phyloP scores from a whole-genome alignment of 1,284 basidiomycete species.

The Apiotrichum domesticum region DNA sequence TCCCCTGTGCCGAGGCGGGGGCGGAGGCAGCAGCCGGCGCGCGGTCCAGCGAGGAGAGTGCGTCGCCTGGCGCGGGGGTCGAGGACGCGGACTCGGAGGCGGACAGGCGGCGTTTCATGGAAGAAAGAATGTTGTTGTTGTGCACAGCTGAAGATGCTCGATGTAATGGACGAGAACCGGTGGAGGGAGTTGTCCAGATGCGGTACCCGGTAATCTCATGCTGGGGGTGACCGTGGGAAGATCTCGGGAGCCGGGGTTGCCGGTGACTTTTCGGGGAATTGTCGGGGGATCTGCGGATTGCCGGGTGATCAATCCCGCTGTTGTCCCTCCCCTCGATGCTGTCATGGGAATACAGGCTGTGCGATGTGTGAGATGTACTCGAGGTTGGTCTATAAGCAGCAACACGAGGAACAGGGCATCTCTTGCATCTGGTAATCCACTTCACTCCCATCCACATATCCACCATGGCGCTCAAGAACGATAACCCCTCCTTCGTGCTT shows the following conservation, averaged over 20 bases:
- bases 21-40: not conserved
- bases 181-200: no score
- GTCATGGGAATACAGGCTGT: no score
- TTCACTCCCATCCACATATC: not conserved
- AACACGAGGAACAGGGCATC: no score
- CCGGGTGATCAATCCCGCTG: no score
- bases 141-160: not conserved
- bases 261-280: not conserved
- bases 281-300: no score
- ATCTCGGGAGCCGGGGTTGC: not conserved
- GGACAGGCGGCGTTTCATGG: conserved; percentile 1
- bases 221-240: not conserved
- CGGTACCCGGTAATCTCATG: no score
- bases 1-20: conserved; percentile 8
- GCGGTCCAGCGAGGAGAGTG: not conserved
- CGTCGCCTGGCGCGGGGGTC: not conserved
- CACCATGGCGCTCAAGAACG: conserved; percentile 19
- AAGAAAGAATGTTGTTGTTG: not conserved
- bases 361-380: no score
- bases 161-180: not conserved
- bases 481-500: conserved; percentile 46
- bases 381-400: no score
- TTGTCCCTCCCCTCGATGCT: not conserved
- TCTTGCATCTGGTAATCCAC: not conserved
- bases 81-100: not conserved